These are phyloP conservation scores for Eimeria maxima DNA, from an alignment of 169 alveolate genomes.

Conservation along the genomic window DNA sequence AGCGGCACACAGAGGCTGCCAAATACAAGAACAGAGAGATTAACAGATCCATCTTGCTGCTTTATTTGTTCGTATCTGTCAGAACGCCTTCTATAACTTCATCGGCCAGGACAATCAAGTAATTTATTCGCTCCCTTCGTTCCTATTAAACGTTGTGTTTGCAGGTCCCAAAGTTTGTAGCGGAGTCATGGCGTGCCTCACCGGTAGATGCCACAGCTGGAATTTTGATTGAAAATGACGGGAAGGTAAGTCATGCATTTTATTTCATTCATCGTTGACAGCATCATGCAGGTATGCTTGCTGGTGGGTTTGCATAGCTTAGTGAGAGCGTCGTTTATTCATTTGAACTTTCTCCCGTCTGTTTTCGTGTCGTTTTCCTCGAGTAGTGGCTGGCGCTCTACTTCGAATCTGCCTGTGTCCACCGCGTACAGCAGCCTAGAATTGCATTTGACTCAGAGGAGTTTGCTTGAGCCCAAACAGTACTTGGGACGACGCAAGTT, in stretches of 20 bases:
- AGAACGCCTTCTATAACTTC: too few relatives aligned
- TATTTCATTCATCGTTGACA: not conserved
- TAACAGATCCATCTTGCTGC: not conserved
- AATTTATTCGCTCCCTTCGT: not conserved
- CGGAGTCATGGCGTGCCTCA: slow-evolving; percentile 13
- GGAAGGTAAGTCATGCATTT: not conserved
- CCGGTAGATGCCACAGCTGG: slow-evolving; percentile 1
- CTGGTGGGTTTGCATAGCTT: not conserved
- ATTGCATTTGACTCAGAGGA: not conserved
- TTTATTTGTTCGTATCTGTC: not conserved
- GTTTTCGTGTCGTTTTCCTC: not conserved
- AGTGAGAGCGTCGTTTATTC: not conserved
- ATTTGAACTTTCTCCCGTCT: not conserved
- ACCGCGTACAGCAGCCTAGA: not conserved
- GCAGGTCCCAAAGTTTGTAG: slow-evolving; percentile 30
- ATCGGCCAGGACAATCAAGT: not conserved
- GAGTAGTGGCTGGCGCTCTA: not conserved
- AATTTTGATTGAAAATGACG: not conserved
- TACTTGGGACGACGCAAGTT: not conserved
- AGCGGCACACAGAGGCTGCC: not conserved
- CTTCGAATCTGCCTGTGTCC: not conserved
- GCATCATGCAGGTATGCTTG: not conserved
- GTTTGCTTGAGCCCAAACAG: not conserved
- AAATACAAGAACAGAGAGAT: not conserved
- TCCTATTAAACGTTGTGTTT: not conserved